phyloP scores from a whole-genome alignment of 2,329 filamentous ascomycete genomes.

The Tothia fuscella region DNA sequence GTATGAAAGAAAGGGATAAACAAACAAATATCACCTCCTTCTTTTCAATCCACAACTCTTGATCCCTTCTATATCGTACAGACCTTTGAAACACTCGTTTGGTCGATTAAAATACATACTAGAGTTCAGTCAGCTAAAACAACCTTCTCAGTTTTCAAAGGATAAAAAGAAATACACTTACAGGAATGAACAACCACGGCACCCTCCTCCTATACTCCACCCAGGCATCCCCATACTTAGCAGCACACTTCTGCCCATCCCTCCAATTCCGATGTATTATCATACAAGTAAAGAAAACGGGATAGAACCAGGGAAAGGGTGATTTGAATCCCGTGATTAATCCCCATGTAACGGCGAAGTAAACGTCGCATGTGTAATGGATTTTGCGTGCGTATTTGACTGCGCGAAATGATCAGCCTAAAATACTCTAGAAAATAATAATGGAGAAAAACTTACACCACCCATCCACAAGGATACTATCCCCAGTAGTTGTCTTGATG shows the following conservation, averaged over 20 bases:
- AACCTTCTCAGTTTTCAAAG: neutral
- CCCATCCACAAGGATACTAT: slow-evolving; percentile 69
- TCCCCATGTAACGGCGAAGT: slow-evolving; percentile 67
- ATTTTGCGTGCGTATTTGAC: slow-evolving; percentile 64
- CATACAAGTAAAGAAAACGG: slow-evolving; percentile 68
- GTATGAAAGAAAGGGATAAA: too few species aligned
- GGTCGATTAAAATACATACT: too few species aligned
- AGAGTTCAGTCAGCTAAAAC: too few species aligned
- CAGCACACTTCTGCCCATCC: slow-evolving; percentile 63
- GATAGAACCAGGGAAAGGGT: slow-evolving; percentile 85
- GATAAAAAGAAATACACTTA: slow-evolving; percentile 23
- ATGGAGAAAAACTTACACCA: too few species aligned
- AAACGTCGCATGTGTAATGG: slow-evolving; percentile 71
- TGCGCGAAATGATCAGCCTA: slow-evolving; percentile 16
- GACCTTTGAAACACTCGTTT: too few species aligned
- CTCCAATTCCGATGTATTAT: slow-evolving; percentile 65
- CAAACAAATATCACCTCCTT: too few species aligned
- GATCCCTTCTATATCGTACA: too few species aligned
- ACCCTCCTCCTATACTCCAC: slow-evolving; percentile 66
- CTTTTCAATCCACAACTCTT: too few species aligned
- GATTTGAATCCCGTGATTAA: slow-evolving; percentile 70
- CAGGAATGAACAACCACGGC: slow-evolving; percentile 75
- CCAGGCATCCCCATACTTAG: slow-evolving; percentile 76
- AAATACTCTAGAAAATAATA: slow-evolving; percentile 24
- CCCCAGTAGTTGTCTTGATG: slow-evolving; percentile 60